These are phyloP conservation scores for Cladorrhinum sp. DNA, from an alignment of 2,329 filamentous ascomycete genomes.

Conservation along the genomic window DNA sequence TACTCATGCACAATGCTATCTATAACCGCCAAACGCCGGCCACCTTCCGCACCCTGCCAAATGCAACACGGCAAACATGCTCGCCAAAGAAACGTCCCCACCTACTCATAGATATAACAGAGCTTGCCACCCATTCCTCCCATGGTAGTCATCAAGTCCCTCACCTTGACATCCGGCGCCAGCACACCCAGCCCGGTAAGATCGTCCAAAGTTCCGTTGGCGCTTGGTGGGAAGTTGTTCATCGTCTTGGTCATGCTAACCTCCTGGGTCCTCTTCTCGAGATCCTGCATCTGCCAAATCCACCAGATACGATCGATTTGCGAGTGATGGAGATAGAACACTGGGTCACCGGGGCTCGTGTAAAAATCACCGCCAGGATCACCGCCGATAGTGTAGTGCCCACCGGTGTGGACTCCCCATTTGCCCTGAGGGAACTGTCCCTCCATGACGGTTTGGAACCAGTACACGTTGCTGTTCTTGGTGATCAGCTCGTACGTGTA, in stretches of 20 bases:
- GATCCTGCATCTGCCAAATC: slow-evolving; percentile 26
- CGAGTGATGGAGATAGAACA: slow-evolving; percentile 18
- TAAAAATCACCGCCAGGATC: slow-evolving; percentile 21
- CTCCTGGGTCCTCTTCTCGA: slow-evolving; percentile 21
- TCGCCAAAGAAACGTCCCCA: too few species aligned
- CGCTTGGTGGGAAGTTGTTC: slow-evolving; percentile 24
- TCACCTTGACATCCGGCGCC: slow-evolving; percentile 19
- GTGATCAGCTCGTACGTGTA: slow-evolving; percentile 23
- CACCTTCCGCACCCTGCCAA: too few species aligned
- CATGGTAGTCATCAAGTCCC: slow-evolving; percentile 28
- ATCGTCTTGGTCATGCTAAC: slow-evolving; percentile 29
- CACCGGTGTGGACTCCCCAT: slow-evolving; percentile 26
- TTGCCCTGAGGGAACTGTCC: slow-evolving; percentile 28
- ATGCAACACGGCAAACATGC: too few species aligned
- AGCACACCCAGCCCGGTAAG: slow-evolving; percentile 25
- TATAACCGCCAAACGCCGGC: too few species aligned
- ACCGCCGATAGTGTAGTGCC: slow-evolving; percentile 19
- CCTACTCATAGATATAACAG: slow-evolving; percentile 26
- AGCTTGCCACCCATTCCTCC: slow-evolving; percentile 27
- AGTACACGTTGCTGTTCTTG: slow-evolving; percentile 25
- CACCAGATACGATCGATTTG: slow-evolving; percentile 20
- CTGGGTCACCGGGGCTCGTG: slow-evolving; percentile 12
- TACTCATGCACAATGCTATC: too few species aligned
- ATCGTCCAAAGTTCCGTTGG: slow-evolving; percentile 29
- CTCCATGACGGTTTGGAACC: slow-evolving; percentile 27